Evolutionary conservation across 208 protist genomes (phyloP), one percentile per base, ranked within the genome.

Genomic region (Kentomonas sorsogonicus): DNA sequence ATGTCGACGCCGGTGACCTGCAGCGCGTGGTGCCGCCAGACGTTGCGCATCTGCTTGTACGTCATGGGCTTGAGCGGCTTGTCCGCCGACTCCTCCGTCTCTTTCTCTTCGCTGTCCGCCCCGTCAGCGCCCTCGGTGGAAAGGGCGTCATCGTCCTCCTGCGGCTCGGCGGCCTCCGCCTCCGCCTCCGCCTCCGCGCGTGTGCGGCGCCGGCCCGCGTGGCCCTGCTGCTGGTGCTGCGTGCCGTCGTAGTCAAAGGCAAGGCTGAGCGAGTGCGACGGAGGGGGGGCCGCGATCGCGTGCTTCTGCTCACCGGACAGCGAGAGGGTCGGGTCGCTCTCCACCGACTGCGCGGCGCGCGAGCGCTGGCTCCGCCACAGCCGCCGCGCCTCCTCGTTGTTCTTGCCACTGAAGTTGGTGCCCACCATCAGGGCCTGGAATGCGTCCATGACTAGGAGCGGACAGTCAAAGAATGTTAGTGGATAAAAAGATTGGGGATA

Each of bases 11-110:
- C 88, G 3, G 62, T 73, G 38, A 95, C 85, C 47, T 86, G 70
- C 53, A 92, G 53, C 38, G 89, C 83, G 53, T 89, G 67, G 63
- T 88, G 89, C 18, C 71, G 67, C 82, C 88, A 94, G 47, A 91
- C 80, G 40, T 92, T 90, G 39, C 69, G 69, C 74, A 69, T 86
- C 41, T 75, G 78, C 63, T 92, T 94, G 55, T 66, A 63, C 43
- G 68, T 83, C 79, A 92, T 91, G 29, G 58, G 43, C 68, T 77
- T 83, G 23, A 94, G 69, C 18, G 84, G 81, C 40, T 75, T 72
- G 30, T 69, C 52, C 22, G 34, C 13, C 4, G 15, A 29, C 30
- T 30, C n/a, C 9, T 43, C 9, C n/a, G 18, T 27, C 26, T 30
- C 18, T 3, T n/a, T n/a, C n/a, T n/a, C n/a, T n/a, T n/a, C n/a